Percentiles rank a stretch among this genome's conserved stretches.
Evolutionary conservation across 2,329 filamentous ascomycete species (phyloP).

Genomic region (Clathrospora elynae): DNA sequence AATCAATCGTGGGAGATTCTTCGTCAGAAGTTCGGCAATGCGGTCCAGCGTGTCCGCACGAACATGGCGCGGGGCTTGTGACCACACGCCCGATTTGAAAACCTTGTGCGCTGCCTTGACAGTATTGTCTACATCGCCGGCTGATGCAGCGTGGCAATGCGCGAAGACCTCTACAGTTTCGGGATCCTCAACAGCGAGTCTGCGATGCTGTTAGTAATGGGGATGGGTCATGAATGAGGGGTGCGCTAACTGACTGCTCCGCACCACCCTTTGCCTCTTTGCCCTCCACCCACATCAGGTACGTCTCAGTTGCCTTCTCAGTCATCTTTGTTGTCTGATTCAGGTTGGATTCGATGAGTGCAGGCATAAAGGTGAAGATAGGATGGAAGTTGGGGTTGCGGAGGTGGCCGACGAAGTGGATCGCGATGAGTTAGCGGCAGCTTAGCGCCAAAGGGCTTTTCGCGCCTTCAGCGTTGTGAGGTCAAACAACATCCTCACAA

Average conservation of each 20-base stretch:
- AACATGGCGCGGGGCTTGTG: conserved; percentile 59
- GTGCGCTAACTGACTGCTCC: conserved; percentile 52
- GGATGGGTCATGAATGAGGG: conserved; percentile 13
- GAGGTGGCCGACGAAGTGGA: conserved; percentile 30
- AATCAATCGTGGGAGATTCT: conserved; percentile 62
- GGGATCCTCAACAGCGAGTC: conserved; percentile 61
- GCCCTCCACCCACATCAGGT: conserved; percentile 52
- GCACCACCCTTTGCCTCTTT: conserved; percentile 50
- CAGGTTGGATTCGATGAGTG: neutral
- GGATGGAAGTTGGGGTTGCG: conserved; percentile 12
- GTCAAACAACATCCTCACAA: conserved; percentile 1
- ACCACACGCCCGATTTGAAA: conserved; percentile 62
- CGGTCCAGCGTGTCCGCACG: conserved; percentile 68
- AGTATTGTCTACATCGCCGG: conserved; percentile 52
- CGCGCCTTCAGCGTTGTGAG: conserved; percentile 1
- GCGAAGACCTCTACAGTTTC: conserved; percentile 60
- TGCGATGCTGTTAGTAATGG: conserved; percentile 33
- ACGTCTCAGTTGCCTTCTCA: conserved; percentile 14
- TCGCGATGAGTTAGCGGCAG: conserved; percentile 26
- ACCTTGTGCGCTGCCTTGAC: conserved; percentile 52
- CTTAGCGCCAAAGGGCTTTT: conserved; percentile 6
- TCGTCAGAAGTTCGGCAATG: conserved; percentile 60
- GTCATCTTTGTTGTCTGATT: conserved; percentile 11
- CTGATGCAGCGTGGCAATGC: conserved; percentile 56
- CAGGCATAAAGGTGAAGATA: conserved; percentile 1